phyloP scores from a whole-genome alignment of 1,139 yeast genomes.

The Protomyces inundatus region DNA sequence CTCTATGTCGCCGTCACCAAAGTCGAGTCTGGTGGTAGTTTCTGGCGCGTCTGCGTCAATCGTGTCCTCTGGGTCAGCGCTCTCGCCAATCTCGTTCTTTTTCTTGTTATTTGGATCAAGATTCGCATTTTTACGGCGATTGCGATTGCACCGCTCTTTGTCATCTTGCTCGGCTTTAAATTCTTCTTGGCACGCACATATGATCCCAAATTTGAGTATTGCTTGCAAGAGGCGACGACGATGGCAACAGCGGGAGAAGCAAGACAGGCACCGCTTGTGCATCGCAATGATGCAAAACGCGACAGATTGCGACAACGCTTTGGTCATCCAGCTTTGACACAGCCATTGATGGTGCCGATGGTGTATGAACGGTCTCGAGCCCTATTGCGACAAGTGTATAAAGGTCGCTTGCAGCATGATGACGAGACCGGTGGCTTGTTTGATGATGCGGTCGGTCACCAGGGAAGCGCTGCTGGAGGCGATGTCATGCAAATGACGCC shows the following conservation, averaged over 20 bases:
- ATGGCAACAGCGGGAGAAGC: constrained; percentile 33
- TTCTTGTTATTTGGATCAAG: constrained; percentile 41
- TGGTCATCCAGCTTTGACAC: constrained; percentile 38
- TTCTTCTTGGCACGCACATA: constrained; percentile 33
- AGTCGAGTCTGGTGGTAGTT: constrained; percentile 42
- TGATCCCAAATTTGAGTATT: constrained; percentile 37
- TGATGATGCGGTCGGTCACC: background rate
- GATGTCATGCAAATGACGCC: background rate
- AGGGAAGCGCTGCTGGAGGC: background rate
- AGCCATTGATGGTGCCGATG: constrained; percentile 39
- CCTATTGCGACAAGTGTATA: constrained; percentile 32
- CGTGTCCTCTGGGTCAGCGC: constrained; percentile 39
- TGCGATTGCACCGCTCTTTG: constrained; percentile 38
- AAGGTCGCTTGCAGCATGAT: constrained; percentile 23
- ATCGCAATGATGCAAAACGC: constrained; percentile 30
- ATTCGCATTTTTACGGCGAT: constrained; percentile 34
- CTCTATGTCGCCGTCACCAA: constrained; percentile 42
- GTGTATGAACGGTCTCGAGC: constrained; percentile 37
- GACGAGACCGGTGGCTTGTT: constrained; percentile 1
- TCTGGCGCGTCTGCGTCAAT: constrained; percentile 42
- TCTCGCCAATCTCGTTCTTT: constrained; percentile 41
- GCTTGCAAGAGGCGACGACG: constrained; percentile 34
- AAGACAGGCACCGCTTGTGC: constrained; percentile 21
- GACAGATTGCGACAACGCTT: constrained; percentile 35
- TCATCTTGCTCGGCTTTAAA: constrained; percentile 38